These are phyloP conservation scores for Septoria linicola DNA, from an alignment of 2,329 filamentous ascomycete genomes.

Conservation along the genomic window DNA sequence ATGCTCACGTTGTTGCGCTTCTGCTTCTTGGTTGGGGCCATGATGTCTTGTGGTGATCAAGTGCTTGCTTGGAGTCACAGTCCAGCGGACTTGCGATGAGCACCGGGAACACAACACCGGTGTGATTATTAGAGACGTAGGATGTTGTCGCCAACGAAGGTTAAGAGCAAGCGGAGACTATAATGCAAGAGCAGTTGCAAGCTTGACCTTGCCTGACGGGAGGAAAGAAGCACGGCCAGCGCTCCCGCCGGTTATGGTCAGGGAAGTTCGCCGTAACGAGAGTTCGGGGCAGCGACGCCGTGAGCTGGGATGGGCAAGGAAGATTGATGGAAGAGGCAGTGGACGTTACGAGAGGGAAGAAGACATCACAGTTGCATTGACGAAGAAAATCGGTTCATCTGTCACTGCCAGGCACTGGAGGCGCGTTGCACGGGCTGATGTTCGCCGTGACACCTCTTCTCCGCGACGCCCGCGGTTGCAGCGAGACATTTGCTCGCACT, in stretches of 20 bases:
- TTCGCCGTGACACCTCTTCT: no score
- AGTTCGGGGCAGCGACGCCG: neutral
- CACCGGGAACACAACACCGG: no score
- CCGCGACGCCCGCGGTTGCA: no score
- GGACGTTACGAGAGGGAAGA: no score
- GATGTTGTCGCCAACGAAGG: slow-evolving; percentile 5
- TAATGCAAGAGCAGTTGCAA: slow-evolving; percentile 15
- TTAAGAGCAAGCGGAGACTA: slow-evolving; percentile 6
- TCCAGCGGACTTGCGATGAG: neutral
- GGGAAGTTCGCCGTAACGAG: neutral
- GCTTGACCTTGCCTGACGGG: slow-evolving; percentile 9
- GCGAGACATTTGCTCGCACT: no score
- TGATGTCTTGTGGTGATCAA: slow-evolving; percentile 7
- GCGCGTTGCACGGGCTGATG: no score
- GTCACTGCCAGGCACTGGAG: no score
- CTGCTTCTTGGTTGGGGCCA: slow-evolving; percentile 23
- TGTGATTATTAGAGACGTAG: no score
- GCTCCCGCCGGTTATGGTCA: neutral
- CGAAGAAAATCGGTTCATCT: no score
- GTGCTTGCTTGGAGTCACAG: slow-evolving; percentile 2
- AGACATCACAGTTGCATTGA: no score
- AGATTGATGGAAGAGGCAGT: no score
- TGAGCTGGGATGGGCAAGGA: neutral
- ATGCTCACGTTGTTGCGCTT: slow-evolving; percentile 26
- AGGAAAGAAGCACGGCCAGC: slow-evolving; percentile 7